Conservation (phyloP, 495 filamentous ascomycete species). For the Podospora sp. region DNA sequence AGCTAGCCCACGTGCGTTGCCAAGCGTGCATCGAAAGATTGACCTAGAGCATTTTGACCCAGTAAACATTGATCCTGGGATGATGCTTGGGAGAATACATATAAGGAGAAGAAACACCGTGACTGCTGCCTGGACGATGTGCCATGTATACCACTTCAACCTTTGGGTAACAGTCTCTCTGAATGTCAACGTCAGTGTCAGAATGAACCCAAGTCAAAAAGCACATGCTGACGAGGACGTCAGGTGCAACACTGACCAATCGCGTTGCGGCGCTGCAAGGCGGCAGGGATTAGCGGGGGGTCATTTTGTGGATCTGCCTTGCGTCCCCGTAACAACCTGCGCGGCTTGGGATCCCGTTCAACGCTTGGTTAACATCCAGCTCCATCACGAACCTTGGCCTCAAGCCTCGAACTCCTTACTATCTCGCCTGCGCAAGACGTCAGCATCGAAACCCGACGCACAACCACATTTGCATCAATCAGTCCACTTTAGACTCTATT, state of each 20-base stretch:
- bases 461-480: neutral
- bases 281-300: slow-evolving; percentile 22
- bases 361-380: slow-evolving; percentile 10
- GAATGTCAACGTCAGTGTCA: neutral
- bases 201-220: slow-evolving; percentile 1
- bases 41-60: too few relatives aligned
- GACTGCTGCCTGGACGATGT: neutral
- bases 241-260: neutral
- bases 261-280: neutral
- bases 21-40: neutral
- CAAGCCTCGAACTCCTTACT: neutral
- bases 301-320: slow-evolving; percentile 15
- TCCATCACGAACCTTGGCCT: neutral
- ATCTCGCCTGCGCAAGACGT: neutral
- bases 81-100: too few relatives aligned
- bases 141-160: too few relatives aligned
- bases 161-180: neutral
- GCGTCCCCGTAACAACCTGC: slow-evolving; percentile 20
- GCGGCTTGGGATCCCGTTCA: neutral
- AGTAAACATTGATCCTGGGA: too few relatives aligned
- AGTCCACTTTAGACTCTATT: neutral
- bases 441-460: neutral
- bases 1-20: neutral
- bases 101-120: neutral
- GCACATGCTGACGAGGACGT: slow-evolving; percentile 7